Evolutionary conservation across 148 eudicot species (phyloP), one percentile per base, ranked within the genome.

Genomic region (Rhododendron molle): DNA sequence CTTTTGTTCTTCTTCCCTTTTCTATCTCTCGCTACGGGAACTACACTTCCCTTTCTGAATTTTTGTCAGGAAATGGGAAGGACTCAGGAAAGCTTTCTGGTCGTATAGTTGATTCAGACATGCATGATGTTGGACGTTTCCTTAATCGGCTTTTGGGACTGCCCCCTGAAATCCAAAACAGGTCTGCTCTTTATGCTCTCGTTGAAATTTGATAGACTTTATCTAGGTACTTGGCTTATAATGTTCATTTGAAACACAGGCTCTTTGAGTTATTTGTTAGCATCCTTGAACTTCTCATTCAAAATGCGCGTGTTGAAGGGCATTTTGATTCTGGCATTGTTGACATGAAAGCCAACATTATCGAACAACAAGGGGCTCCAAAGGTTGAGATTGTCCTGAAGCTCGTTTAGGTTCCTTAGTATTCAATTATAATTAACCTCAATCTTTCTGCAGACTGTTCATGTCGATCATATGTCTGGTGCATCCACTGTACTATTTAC

Each of bases 61-160:
- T 87, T 65, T 32, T 84, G 65, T 82, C 69, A 95, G 99, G 87
- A 86, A 91, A 86, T 87, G 98, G 94, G 65, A 97, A 95, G 90
- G 99, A 97, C 78, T 81, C 94, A 71, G 94, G 95, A 80, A 97
- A 93, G 88, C 30, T 89, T 86, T 90, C 94, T 86, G 98, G 98
- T 47, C 98, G 96, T 81, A 97, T 97, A 89, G 91, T 92, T 87
- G 99, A 97, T 89, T 94, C 98, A 30, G 99, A 97, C 91, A 95
- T 97, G 96, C 92, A 95, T 87, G 98, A 95, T 91, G 98, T 97
- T 85, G 98, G 94, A 49, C 98, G 98, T 80, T 97, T 97, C 87
- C 94, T 97, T 47, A 97, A 97, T 88, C 94, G 99, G 83, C 88
- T 97, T 23, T 88, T 97, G 80, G 99, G 99, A 81, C 86, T 97